These are phyloP conservation scores for Aureobasidium sp. DNA, from an alignment of 2,329 filamentous ascomycete genomes.

Conservation along the genomic window DNA sequence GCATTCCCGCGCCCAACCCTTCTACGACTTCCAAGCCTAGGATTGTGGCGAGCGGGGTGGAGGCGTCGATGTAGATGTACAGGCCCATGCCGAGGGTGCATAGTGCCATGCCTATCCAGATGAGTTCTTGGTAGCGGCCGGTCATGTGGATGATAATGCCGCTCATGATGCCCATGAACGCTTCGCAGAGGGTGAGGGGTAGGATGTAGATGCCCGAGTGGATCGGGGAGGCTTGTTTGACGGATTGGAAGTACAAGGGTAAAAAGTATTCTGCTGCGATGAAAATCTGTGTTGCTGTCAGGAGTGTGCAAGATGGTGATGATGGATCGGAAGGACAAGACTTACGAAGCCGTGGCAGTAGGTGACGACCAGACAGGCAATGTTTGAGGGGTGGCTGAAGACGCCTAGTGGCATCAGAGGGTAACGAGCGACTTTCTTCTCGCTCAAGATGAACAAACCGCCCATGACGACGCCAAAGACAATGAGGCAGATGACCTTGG, in stretches of 20 bases:
- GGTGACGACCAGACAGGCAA: constrained; percentile 48
- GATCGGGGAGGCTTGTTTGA: constrained; percentile 54
- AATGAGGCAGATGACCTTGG: constrained; percentile 50
- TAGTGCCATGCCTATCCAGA: constrained; percentile 38
- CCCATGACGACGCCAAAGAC: constrained; percentile 45
- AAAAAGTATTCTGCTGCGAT: constrained; percentile 63
- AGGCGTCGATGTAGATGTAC: constrained; percentile 36
- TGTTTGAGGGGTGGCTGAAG: constrained; percentile 50
- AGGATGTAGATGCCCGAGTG: constrained; percentile 56
- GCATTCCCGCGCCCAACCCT: constrained; percentile 45
- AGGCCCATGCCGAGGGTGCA: constrained; percentile 43
- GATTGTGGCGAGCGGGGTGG: constrained; percentile 35
- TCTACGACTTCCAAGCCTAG: constrained; percentile 45
- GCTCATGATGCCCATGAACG: constrained; percentile 38
- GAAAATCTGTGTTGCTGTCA: constrained; percentile 39
- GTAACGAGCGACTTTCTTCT: constrained; percentile 56
- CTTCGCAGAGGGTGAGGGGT: constrained; percentile 47
- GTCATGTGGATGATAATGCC: constrained; percentile 47
- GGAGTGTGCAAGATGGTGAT: neutral
- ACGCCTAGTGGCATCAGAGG: constrained; percentile 63
- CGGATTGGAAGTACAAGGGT: constrained; percentile 66
- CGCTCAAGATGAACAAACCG: constrained; percentile 51
- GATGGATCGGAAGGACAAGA: neutral
- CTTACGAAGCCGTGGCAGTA: constrained; percentile 42
- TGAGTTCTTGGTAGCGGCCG: constrained; percentile 42